A percentile compares a stretch with the other conserved stretches of the same genome.
Evolutionary conservation across 345 rosid species (phyloP).

Genomic region (Eucalyptus viminalis): DNA sequence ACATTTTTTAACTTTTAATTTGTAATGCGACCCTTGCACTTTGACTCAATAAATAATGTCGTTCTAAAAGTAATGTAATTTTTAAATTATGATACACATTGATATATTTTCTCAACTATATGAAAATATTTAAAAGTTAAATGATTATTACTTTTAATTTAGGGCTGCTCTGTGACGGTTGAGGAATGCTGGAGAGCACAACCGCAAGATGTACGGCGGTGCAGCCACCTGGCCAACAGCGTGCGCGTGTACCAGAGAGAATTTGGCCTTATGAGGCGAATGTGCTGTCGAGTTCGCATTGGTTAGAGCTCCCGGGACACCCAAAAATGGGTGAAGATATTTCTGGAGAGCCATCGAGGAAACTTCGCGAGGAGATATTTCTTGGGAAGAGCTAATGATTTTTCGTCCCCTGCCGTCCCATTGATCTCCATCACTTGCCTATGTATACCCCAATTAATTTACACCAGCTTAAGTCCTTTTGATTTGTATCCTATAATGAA

Average conservation of each 20-base stretch:
- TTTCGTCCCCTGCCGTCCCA: not conserved
- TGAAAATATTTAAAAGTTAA: not conserved
- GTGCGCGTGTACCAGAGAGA: not conserved
- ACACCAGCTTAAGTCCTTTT: not conserved
- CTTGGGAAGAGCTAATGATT: not conserved
- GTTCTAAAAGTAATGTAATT: no score
- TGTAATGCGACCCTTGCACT: accelerated
- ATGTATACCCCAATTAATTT: not conserved
- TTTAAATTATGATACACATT: no score
- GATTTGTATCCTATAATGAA: not conserved
- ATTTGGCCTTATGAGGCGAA: not conserved
- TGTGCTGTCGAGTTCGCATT: not conserved
- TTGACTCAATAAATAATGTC: no score
- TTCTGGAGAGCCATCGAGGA: not conserved
- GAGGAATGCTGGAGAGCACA: not conserved
- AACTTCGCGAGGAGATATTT: not conserved
- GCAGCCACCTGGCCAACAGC: not conserved
- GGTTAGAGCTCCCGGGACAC: not conserved
- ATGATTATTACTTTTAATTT: not conserved
- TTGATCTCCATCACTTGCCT: not conserved
- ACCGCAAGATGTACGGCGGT: not conserved
- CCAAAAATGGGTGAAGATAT: not conserved
- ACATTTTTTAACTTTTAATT: not conserved
- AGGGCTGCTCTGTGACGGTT: not conserved
- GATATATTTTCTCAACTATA: no score